phyloP scores from a whole-genome alignment of 2,329 filamentous ascomycete species.

The Coniochaeta prunicola region DNA sequence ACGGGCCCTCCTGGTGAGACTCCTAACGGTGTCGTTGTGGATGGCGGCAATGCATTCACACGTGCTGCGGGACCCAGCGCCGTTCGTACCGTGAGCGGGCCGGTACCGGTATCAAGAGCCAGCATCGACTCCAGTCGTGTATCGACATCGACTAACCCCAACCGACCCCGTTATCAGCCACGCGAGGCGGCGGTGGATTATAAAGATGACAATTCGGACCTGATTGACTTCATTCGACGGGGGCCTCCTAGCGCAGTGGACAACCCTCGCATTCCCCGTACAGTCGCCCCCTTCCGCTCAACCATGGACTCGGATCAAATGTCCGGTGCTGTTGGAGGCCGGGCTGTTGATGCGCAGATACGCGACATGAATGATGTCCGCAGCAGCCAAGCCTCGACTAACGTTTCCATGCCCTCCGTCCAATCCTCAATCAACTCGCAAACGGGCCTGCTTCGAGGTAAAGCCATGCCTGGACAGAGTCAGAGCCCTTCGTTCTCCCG shows the following conservation, averaged over 20 bases:
- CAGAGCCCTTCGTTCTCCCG: constrained; percentile 14
- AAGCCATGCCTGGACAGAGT: constrained; percentile 19
- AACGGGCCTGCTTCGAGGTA: constrained; percentile 56
- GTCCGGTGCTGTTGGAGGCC: constrained; percentile 43
- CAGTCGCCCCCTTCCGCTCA: constrained; percentile 76
- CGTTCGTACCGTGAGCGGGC: constrained; percentile 26
- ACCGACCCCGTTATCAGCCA: constrained; percentile 55
- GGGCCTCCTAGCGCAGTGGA: constrained; percentile 60
- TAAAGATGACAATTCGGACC: constrained; percentile 66
- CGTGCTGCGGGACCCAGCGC: constrained; percentile 11
- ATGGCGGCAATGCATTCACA: constrained; percentile 12
- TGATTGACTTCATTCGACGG: constrained; percentile 92
- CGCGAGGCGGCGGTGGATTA: constrained; percentile 60
- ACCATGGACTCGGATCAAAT: constrained; percentile 84
- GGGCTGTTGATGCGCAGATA: constrained; percentile 49
- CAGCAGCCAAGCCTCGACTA: constrained; percentile 49
- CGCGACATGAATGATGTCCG: constrained; percentile 40
- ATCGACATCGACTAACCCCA: constrained; percentile 25
- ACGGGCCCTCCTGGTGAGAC: constrained; percentile 61
- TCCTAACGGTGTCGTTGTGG: constrained; percentile 11
- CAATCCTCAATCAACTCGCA: constrained; percentile 69
- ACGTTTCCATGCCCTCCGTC: constrained; percentile 42
- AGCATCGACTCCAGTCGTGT: constrained; percentile 31
- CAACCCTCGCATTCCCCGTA: constrained; percentile 68
- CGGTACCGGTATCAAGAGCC: constrained; percentile 22